Base-by-base conservation (phyloP, 345 rosid genomes). In the Ceriops tagal region DNA sequence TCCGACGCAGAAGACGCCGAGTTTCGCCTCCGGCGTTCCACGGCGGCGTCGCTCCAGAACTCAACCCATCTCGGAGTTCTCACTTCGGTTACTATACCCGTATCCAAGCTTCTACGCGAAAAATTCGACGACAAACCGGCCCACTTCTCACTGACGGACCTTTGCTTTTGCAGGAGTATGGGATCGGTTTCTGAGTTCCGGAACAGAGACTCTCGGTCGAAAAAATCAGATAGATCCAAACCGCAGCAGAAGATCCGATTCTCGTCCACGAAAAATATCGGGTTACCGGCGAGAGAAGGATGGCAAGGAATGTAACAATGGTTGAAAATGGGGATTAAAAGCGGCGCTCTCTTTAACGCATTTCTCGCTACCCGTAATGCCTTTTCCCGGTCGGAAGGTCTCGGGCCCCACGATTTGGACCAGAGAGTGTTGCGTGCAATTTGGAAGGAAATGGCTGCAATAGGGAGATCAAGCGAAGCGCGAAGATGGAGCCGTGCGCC, bases 31-130 rank as follows among this genome's bases (percentile, higher is more conserved):
- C 91, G 83, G 22, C 91, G 88, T 74, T 91, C 93, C 15, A 87
- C 74, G n/a, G 96, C 93, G 0, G 92, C 92, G 62, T 95, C 92
- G 73, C 89, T 89, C 99, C 97, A 95, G 78, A 95, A 95, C 85
- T 92, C 96, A 0, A 95, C 93, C 99, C 99, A 95, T 76, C 99
- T 81, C 21, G 96, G 96, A 11, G 87, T 79, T 67, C 85, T 77
- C 4, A 82, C 77, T 18, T 82, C 78, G 24, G 66, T 62, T 37
- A 65, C 80, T 43, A 74, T 70, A 59, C 87, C 86, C 30, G 85
- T 70, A 69, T 87, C 96, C 79, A 91, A 72, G 52, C 96, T 89
- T 70, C 88, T 79, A 35, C 93, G 80, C 0, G 90, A 80, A 55
- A 83, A 83, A 67, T 86, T 85, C 0, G 84, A 75, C 1, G 88